Evolutionary conservation across 139 green algal species (phyloP).

Genomic region (Asterochloris erici): DNA sequence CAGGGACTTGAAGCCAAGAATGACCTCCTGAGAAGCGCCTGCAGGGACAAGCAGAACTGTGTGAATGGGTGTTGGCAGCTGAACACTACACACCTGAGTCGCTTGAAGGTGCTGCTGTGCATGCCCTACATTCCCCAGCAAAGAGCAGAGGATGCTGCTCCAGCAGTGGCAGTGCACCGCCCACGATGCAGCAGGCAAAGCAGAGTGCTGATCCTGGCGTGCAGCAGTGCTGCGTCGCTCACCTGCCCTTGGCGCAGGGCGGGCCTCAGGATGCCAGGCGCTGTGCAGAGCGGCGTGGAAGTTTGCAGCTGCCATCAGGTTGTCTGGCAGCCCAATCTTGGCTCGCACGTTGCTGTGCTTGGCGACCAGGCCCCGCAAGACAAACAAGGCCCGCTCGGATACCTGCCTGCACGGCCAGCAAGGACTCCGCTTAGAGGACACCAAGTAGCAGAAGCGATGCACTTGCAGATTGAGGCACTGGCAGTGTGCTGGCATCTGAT

Average conservation of each 20-base stretch:
- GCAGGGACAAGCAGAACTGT: background rate
- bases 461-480: background rate
- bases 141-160: too few relatives aligned
- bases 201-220: background rate
- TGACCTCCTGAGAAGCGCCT: constrained; percentile 24
- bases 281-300: background rate
- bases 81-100: too few relatives aligned
- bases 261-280: too few relatives aligned
- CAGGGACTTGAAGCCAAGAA: constrained; percentile 37
- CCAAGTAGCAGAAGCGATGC: background rate
- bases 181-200: background rate
- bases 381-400: constrained; percentile 18
- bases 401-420: constrained; percentile 29
- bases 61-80: too few relatives aligned
- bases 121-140: too few relatives aligned
- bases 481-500: too few relatives aligned
- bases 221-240: too few relatives aligned
- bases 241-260: too few relatives aligned
- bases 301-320: constrained; percentile 43
- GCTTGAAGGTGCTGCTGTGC: too few relatives aligned
- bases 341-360: constrained; percentile 28
- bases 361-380: constrained; percentile 26
- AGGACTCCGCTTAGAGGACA: background rate
- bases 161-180: too few relatives aligned
- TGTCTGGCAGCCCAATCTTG: constrained; percentile 42